Evolutionary conservation across 2,329 filamentous ascomycete genomes (phyloP).

Genomic region (Colletotrichum simmondsii): DNA sequence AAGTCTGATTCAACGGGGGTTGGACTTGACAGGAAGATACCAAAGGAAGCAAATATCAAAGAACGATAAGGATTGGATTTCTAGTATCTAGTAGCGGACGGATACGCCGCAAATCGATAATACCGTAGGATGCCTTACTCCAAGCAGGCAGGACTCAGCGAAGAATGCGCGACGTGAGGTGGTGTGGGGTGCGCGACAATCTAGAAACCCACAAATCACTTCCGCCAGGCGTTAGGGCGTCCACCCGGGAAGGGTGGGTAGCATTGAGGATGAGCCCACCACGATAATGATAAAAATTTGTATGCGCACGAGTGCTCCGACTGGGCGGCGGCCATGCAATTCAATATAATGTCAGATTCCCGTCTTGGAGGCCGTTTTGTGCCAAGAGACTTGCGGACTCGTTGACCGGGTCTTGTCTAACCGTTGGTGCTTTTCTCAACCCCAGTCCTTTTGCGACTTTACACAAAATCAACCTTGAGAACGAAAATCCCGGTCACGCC

Average conservation of each 20-base stretch:
- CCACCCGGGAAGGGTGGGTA: not conserved
- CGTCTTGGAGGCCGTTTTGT: not conserved
- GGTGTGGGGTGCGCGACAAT: not conserved
- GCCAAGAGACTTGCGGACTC: not conserved
- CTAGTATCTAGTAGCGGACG: no score
- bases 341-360: not conserved
- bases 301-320: not conserved
- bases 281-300: not conserved
- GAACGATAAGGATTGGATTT: not conserved
- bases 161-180: no score
- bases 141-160: no score
- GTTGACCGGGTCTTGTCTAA: not conserved
- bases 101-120: no score
- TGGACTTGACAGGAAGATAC: no score
- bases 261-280: not conserved
- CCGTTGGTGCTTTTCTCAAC: not conserved
- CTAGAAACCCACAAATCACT: not conserved
- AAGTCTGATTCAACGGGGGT: no score
- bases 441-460: not conserved
- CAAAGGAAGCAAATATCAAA: not conserved
- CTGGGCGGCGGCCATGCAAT: no score
- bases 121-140: no score
- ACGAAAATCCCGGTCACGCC: not conserved
- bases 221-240: not conserved
- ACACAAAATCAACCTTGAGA: not conserved